Evolutionary conservation across 2,329 filamentous ascomycete species (phyloP).

Genomic region (Sporothrix curviconia): DNA sequence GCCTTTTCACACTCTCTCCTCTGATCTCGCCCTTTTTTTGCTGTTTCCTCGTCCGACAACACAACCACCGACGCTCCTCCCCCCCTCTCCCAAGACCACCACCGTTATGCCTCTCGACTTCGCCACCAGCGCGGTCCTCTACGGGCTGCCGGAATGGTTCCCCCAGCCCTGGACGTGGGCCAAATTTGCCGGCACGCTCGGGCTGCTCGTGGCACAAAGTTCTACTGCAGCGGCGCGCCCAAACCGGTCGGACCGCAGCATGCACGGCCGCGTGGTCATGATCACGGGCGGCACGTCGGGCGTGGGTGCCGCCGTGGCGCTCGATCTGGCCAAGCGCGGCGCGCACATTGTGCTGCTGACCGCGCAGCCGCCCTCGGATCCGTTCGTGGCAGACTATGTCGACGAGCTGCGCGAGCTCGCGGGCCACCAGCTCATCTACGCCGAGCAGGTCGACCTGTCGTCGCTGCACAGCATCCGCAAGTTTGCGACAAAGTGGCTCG

Average conservation of each 20-base stretch:
- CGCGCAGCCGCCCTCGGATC: conserved; percentile 70
- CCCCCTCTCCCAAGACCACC: background rate
- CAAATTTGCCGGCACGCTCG: conserved; percentile 32
- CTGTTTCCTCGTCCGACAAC: background rate
- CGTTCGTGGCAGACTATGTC: conserved; percentile 88
- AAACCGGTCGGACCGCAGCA: conserved; percentile 72
- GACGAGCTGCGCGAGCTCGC: conserved; percentile 74
- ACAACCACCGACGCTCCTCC: background rate
- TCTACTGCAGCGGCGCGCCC: conserved; percentile 66
- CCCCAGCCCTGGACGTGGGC: conserved; percentile 37
- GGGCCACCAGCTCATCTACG: conserved; percentile 82
- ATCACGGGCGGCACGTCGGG: conserved; percentile 93
- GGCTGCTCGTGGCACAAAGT: conserved; percentile 52
- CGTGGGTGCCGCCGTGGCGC: conserved; percentile 71
- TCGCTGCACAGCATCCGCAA: conserved; percentile 84
- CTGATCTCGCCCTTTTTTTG: background rate
- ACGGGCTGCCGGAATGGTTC: conserved; percentile 46
- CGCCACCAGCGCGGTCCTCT: conserved; percentile 37
- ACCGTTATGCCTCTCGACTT: conserved; percentile 47
- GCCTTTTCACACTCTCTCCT: background rate
- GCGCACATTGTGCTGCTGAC: conserved; percentile 90
- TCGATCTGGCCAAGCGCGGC: conserved; percentile 69
- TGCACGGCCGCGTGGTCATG: conserved; percentile 92
- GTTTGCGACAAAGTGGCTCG: conserved; percentile 97
- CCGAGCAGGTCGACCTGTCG: conserved; percentile 85